Evolutionary conservation across 768 basidiomycete species (phyloP).

Genomic region (Paxillus rubicundulus): DNA sequence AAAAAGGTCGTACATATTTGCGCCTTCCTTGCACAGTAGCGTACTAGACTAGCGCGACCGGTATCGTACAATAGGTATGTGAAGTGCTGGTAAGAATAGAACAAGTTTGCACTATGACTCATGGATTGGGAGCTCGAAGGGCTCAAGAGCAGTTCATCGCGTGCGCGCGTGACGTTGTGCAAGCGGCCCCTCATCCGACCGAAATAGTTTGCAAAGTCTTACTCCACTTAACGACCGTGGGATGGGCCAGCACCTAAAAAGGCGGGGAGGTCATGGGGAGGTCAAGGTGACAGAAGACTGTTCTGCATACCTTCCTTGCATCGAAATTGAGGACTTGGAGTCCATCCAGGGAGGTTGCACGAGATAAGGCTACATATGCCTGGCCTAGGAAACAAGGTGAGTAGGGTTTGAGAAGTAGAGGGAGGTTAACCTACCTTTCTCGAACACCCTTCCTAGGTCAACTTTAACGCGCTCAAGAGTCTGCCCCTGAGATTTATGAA

Average conservation of each 20-base stretch:
- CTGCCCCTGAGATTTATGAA: constrained; percentile 98
- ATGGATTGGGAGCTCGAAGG: too few species aligned
- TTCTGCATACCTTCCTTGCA: constrained; percentile 54
- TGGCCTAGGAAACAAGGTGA: constrained; percentile 51
- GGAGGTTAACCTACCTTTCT: constrained; percentile 60
- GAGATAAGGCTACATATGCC: constrained; percentile 89
- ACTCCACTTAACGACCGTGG: constrained; percentile 72
- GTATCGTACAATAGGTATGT: background rate
- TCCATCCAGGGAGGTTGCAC: constrained; percentile 82
- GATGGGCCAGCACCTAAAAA: constrained; percentile 64
- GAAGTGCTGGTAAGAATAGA: too few species aligned
- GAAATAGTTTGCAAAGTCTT: constrained; percentile 57
- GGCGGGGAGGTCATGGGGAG: constrained; percentile 6
- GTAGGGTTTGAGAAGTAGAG: background rate
- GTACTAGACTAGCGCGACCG: background rate
- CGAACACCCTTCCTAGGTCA: constrained; percentile 89
- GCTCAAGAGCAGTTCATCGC: background rate
- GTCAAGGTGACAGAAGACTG: too few species aligned
- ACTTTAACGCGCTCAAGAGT: constrained; percentile 94
- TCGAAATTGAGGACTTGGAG: constrained; percentile 84
- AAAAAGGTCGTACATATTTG: background rate
- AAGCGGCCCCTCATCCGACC: constrained; percentile 8
- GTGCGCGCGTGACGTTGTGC: background rate
- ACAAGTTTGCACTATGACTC: too few species aligned
- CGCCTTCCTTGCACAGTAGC: background rate